Percentiles rank a stretch among this genome's conserved stretches.
phyloP scores from a whole-genome alignment of 495 filamentous ascomycete species.

The Neurospora terricola region DNA sequence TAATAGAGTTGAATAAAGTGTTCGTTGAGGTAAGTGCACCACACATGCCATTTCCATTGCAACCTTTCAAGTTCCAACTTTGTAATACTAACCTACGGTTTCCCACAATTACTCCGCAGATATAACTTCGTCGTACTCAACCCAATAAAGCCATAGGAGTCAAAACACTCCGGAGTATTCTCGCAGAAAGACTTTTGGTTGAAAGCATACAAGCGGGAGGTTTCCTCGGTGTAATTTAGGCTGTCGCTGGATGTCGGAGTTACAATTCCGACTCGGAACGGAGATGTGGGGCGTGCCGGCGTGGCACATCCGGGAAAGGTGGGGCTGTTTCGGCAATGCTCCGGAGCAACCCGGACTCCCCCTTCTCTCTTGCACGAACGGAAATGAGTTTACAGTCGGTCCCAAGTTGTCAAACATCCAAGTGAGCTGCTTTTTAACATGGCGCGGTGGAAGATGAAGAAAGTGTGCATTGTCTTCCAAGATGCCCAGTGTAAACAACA shows the following conservation, averaged over 20 bases:
- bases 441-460: too few relatives aligned
- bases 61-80: neutral
- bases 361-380: too few relatives aligned
- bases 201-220: constrained; percentile 1
- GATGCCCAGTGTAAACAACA: neutral
- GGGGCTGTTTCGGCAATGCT: neutral
- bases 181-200: constrained; percentile 4
- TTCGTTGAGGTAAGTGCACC: constrained; percentile 40
- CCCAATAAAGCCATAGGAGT: constrained; percentile 17
- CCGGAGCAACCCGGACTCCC: neutral
- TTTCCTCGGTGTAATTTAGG: too few relatives aligned
- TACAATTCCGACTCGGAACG: neutral
- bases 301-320: neutral
- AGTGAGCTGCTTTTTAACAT: too few relatives aligned
- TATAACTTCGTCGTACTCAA: constrained; percentile 39
- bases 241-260: neutral
- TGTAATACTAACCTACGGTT: neutral
- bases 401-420: too few relatives aligned
- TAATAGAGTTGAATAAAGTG: constrained; percentile 38
- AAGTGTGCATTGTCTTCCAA: neutral
- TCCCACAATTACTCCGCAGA: constrained; percentile 31
- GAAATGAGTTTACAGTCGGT: too few relatives aligned
- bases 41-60: constrained; percentile 10
- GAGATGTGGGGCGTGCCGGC: neutral
- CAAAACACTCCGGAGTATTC: constrained; percentile 3